A percentile compares a stretch with the other conserved stretches of the same genome.
These are phyloP conservation scores for Annona squamosa DNA, from an alignment of 164 flowering plant genomes.

Conservation along the genomic window DNA sequence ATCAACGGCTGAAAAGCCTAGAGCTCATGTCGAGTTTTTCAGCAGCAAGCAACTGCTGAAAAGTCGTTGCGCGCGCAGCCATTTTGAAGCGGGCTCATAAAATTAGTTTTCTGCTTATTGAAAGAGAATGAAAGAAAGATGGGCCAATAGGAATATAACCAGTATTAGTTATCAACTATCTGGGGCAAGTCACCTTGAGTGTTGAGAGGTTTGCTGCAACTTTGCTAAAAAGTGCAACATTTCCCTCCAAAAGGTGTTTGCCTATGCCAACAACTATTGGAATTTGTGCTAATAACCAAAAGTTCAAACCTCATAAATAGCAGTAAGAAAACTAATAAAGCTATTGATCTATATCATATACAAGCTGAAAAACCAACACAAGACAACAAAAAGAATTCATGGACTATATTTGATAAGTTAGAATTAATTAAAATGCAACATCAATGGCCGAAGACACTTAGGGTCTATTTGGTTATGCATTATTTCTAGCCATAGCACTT, in stretches of 20 bases:
- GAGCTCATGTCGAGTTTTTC: too few species aligned
- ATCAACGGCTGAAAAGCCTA: too few species aligned
- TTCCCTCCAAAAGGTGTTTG: conserved; percentile 68
- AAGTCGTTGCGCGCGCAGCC: too few species aligned
- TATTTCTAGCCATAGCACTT: too few species aligned
- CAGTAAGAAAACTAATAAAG: conserved; percentile 4
- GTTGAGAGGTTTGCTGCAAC: conserved; percentile 46
- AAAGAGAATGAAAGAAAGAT: background rate
- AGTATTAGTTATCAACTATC: background rate
- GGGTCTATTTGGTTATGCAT: too few species aligned
- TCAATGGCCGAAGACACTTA: background rate
- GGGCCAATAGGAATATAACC: background rate
- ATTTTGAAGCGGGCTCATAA: background rate
- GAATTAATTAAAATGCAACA: too few species aligned
- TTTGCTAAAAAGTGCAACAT: conserved; percentile 52
- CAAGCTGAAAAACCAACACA: background rate
- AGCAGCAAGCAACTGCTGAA: too few species aligned
- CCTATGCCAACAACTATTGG: conserved; percentile 41
- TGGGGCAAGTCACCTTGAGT: conserved; percentile 35
- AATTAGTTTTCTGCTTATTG: background rate
- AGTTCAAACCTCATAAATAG: conserved; percentile 4
- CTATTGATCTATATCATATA: background rate
- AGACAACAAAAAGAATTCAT: background rate
- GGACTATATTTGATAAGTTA: background rate
- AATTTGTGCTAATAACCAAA: conserved; percentile 12